phyloP scores from a whole-genome alignment of 148 eudicot species.

The Vaccinium myrtillus region DNA sequence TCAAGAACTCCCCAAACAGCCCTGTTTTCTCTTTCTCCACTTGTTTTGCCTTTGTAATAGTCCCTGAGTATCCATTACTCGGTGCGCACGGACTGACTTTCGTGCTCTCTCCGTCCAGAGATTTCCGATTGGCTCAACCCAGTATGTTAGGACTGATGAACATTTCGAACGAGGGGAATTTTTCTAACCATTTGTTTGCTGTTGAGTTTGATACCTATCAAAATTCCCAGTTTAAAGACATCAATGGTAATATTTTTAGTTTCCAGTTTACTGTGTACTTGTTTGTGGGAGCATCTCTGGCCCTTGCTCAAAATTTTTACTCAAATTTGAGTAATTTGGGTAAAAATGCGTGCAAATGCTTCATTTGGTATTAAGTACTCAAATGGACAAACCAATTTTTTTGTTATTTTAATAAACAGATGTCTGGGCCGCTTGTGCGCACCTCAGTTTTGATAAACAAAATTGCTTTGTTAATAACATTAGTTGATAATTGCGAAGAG shows the following conservation, averaged over 20 bases:
- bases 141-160: conserved; percentile 39
- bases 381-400: no score
- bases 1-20: conserved; percentile 26
- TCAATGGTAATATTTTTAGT: not conserved
- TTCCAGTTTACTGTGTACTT: not conserved
- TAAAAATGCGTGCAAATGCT: no score
- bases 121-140: conserved; percentile 19
- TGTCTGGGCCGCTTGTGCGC: no score
- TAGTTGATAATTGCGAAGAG: no score
- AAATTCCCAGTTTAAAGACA: not conserved
- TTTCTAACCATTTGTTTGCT: not conserved
- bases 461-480: no score
- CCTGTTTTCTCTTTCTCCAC: conserved; percentile 41
- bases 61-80: conserved; percentile 39
- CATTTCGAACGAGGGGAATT: conserved; percentile 19
- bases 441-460: no score
- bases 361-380: no score
- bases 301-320: no score
- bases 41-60: conserved; percentile 38
- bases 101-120: conserved; percentile 21
- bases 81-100: conserved; percentile 66
- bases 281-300: no score
- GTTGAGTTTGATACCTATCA: not conserved
- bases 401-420: no score
- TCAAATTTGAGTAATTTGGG: no score